phyloP scores from a whole-genome alignment of 2,329 filamentous ascomycete genomes.

The Cladosporium sp. region DNA sequence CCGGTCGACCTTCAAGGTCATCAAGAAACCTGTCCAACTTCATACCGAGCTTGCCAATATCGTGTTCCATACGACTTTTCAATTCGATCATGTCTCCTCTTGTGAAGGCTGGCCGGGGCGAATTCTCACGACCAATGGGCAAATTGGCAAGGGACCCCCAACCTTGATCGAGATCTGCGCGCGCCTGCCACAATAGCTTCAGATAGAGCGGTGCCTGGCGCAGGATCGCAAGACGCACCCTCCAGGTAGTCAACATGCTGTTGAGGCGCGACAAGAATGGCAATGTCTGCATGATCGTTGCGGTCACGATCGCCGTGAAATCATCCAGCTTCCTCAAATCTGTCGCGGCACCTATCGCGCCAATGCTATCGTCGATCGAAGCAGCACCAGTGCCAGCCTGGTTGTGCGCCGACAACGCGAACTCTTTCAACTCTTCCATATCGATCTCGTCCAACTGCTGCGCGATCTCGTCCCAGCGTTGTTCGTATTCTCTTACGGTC shows the following conservation, averaged over 20 bases:
- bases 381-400: constrained; percentile 24
- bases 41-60: constrained; percentile 63
- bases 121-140: neutral
- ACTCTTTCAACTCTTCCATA: constrained; percentile 81
- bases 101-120: constrained; percentile 12
- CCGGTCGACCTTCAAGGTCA: constrained; percentile 71
- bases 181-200: constrained; percentile 55
- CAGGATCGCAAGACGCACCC: constrained; percentile 66
- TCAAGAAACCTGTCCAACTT: constrained; percentile 82
- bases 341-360: constrained; percentile 15
- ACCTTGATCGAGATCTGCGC: constrained; percentile 58
- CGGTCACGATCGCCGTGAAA: constrained; percentile 81
- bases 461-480: constrained; percentile 66
- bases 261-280: constrained; percentile 72
- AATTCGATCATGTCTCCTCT: constrained; percentile 20
- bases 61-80: constrained; percentile 57
- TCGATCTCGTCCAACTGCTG: constrained; percentile 63
- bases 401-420: constrained; percentile 74
- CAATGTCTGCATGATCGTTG: constrained; percentile 82
- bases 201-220: constrained; percentile 66
- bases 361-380: constrained; percentile 17
- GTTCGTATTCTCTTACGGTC: constrained; percentile 63
- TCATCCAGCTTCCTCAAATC: constrained; percentile 61
- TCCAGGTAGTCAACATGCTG: constrained; percentile 71
- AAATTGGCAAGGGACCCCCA: constrained; percentile 48